phyloP scores from a whole-genome alignment of 2,329 filamentous ascomycete species.

The Sporothrix mexicana region DNA sequence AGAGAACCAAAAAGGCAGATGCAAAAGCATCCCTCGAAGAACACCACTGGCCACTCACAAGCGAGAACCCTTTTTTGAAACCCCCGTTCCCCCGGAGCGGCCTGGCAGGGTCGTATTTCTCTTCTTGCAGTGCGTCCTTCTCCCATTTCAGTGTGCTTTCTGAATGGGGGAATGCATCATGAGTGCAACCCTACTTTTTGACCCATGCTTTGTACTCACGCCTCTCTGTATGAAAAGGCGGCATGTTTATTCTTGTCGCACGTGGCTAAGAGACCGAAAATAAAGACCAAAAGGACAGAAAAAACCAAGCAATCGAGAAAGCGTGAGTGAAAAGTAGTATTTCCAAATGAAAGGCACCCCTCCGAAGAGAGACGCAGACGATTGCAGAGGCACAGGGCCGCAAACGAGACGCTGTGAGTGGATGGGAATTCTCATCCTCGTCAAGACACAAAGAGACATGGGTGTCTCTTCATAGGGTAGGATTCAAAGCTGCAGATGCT shows the following conservation, averaged over 20 bases:
- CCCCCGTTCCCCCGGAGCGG: conserved; percentile 21
- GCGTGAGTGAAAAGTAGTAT: not conserved
- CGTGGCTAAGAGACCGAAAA: conserved; percentile 19
- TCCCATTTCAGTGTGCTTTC: too few relatives aligned
- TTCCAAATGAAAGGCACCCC: not conserved
- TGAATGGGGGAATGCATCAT: not conserved
- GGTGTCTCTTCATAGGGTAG: not conserved
- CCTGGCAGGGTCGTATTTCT: conserved; percentile 15
- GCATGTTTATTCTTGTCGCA: conserved; percentile 8
- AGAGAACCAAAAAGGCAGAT: not conserved
- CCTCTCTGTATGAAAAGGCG: not conserved
- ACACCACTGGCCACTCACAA: not conserved
- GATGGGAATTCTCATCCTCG: not conserved
- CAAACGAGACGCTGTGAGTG: not conserved
- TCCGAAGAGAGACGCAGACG: not conserved
- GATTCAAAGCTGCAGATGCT: not conserved
- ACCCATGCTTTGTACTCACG: too few relatives aligned
- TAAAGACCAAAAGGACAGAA: not conserved
- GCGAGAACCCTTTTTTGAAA: not conserved
- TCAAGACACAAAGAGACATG: not conserved
- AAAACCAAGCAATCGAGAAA: not conserved
- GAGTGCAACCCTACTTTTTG: not conserved
- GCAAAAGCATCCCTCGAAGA: not conserved
- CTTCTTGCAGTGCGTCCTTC: too few relatives aligned
- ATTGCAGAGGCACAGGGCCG: not conserved